Conservation (phyloP, 176 grass and related monocot species). For the Elymus sibiricus region DNA sequence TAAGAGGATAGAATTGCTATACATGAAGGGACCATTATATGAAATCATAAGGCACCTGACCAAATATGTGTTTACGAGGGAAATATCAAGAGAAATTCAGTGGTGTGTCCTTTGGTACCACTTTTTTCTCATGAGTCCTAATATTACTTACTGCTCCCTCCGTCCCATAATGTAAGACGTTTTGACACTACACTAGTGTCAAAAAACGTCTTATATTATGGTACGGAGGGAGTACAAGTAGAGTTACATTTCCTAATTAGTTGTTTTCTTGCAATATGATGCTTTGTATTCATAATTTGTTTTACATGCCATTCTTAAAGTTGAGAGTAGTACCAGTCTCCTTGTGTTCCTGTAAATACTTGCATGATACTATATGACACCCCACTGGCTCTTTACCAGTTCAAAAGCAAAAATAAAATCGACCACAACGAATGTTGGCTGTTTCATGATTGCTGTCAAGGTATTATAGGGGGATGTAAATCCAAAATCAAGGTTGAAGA, state of each 20-base stretch:
- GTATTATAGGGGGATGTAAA: background rate
- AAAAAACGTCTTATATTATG: no score
- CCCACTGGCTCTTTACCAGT: background rate
- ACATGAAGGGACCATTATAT: constrained; percentile 48
- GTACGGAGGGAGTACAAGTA: no score
- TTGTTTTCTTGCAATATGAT: background rate
- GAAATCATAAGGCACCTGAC: constrained; percentile 31
- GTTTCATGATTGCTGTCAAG: no score
- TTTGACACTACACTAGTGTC: no score
- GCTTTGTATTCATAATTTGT: background rate
- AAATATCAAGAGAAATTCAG: background rate
- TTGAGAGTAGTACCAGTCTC: background rate
- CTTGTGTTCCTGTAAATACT: background rate
- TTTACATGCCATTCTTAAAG: background rate
- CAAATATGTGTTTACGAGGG: background rate
- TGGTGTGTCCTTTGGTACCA: background rate
- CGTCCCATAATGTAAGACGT: no score
- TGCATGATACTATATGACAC: background rate
- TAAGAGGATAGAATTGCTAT: constrained; percentile 36
- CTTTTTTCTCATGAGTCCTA: background rate
- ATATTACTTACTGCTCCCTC: background rate
- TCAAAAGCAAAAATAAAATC: background rate
- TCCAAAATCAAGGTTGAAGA: background rate
- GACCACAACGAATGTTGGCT: background rate
- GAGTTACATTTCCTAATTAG: background rate